A percentile compares a stretch with the other conserved stretches of the same genome.
phyloP scores from a whole-genome alignment of 1,284 basidiomycete genomes.

The Cryptococcus sp. region DNA sequence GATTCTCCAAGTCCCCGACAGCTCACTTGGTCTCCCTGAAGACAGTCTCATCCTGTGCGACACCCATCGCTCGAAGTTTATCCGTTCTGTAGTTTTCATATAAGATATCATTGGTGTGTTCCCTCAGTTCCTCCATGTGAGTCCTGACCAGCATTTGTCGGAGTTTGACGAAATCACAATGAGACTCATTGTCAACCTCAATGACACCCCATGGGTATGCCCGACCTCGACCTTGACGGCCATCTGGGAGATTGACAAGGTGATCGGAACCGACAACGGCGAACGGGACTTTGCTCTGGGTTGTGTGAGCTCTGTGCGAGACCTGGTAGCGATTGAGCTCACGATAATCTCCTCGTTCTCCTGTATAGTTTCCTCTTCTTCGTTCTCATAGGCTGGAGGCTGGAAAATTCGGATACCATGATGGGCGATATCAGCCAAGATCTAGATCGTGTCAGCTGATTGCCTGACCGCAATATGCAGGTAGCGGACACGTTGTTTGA shows the following conservation, averaged over 20 bases:
- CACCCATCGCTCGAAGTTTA: constrained; percentile 90
- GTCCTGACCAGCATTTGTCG: constrained; percentile 97
- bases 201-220: constrained; percentile 95
- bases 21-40: constrained; percentile 97
- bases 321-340: constrained; percentile 10
- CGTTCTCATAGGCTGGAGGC: constrained; percentile 90
- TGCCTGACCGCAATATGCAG: not conserved
- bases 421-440: constrained; percentile 82
- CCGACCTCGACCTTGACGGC: constrained; percentile 83
- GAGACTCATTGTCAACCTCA: constrained; percentile 95
- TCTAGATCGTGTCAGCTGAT: constrained; percentile 50
- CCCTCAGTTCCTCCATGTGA: constrained; percentile 95
- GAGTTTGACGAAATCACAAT: constrained; percentile 97
- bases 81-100: constrained; percentile 97
- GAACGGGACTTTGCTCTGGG: constrained; percentile 85
- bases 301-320: not conserved
- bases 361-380: constrained; percentile 92
- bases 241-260: constrained; percentile 73
- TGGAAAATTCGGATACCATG: constrained; percentile 96
- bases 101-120: constrained; percentile 85
- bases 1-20: not conserved
- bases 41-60: constrained; percentile 89
- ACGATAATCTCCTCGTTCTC: constrained; percentile 91
- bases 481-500: constrained; percentile 75
- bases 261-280: constrained; percentile 90